These are phyloP conservation scores for Cydonia oblonga DNA, from an alignment of 331 rosid species.

Conservation along the genomic window DNA sequence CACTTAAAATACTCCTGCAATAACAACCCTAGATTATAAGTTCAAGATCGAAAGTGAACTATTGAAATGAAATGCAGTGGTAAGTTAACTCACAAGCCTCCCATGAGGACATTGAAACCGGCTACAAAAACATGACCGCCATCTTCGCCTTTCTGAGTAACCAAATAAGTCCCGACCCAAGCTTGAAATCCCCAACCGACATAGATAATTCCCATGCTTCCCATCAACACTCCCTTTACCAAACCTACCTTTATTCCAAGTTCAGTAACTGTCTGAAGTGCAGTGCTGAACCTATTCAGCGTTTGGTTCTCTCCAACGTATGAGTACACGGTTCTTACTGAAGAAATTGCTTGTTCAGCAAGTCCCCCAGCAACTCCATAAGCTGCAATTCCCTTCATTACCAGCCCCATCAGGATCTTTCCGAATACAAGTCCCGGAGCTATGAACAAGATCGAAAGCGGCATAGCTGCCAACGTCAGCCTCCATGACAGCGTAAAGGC, in stretches of 20 bases:
- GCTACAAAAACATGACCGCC: slow-evolving; percentile 84
- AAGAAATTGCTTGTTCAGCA: slow-evolving; percentile 83
- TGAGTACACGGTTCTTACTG: slow-evolving; percentile 73
- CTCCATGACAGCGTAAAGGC: slow-evolving; percentile 80
- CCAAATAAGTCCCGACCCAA: slow-evolving; percentile 78
- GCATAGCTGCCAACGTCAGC: slow-evolving; percentile 68
- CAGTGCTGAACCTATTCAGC: slow-evolving; percentile 47
- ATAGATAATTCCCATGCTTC: slow-evolving; percentile 79
- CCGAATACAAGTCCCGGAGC: slow-evolving; percentile 67
- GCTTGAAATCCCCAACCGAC: slow-evolving; percentile 92
- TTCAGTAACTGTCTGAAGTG: slow-evolving; percentile 54
- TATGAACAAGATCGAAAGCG: slow-evolving; percentile 77
- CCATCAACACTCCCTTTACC: slow-evolving; percentile 76
- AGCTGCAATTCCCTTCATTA: slow-evolving; percentile 76
- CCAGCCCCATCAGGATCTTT: slow-evolving; percentile 56
- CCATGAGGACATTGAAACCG: slow-evolving; percentile 79
- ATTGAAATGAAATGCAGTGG: neutral
- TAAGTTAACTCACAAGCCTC: slow-evolving; percentile 71
- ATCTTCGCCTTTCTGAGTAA: slow-evolving; percentile 55
- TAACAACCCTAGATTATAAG: slow-evolving; percentile 4
- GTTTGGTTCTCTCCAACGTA: slow-evolving; percentile 77
- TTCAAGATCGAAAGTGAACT: neutral
- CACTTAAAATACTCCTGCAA: slow-evolving; percentile 81
- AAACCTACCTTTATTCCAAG: slow-evolving; percentile 64
- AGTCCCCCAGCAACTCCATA: slow-evolving; percentile 82